phyloP scores from a whole-genome alignment of 2,329 filamentous ascomycete genomes.

The Raffaelea arxii region DNA sequence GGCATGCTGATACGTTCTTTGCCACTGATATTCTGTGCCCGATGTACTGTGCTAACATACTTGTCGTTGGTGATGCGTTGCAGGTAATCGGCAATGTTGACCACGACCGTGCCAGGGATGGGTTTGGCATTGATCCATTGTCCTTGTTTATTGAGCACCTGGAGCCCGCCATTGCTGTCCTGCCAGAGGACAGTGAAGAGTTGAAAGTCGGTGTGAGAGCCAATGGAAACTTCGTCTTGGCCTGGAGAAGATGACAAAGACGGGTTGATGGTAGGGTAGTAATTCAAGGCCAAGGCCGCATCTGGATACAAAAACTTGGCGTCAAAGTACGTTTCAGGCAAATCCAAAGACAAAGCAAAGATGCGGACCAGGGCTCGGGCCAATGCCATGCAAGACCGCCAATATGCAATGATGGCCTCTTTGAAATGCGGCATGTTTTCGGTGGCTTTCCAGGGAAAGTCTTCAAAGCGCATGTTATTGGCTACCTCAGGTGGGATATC shows the following conservation, averaged over 20 bases:
- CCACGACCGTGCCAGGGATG: constrained; percentile 6
- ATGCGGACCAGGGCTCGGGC: constrained; percentile 31
- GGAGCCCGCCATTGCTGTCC: constrained; percentile 8
- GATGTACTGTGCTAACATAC: constrained; percentile 10
- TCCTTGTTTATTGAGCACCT: constrained; percentile 7
- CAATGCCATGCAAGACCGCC: constrained; percentile 33
- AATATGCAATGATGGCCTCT: constrained; percentile 34
- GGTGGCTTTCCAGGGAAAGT: constrained; percentile 43
- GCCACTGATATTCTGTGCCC: constrained; percentile 8
- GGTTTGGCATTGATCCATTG: constrained; percentile 7
- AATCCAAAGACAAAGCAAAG: constrained; percentile 44
- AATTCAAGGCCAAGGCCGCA: constrained; percentile 30
- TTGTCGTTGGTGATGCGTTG: constrained; percentile 10
- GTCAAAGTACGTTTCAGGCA: constrained; percentile 47
- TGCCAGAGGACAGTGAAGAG: constrained; percentile 17
- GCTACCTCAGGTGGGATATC: constrained; percentile 33
- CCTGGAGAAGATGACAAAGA: neutral
- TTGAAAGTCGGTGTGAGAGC: constrained; percentile 52
- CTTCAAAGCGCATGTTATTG: constrained; percentile 32
- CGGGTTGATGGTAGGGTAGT: constrained; percentile 21
- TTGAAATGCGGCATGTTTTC: constrained; percentile 38
- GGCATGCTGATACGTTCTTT: constrained; percentile 11
- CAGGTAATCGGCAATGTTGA: constrained; percentile 11
- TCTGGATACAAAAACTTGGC: constrained; percentile 41
- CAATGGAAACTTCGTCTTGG: constrained; percentile 30